Evolutionary conservation across 306 rosid species (phyloP).

Genomic region (Lathyrus oleraceus): DNA sequence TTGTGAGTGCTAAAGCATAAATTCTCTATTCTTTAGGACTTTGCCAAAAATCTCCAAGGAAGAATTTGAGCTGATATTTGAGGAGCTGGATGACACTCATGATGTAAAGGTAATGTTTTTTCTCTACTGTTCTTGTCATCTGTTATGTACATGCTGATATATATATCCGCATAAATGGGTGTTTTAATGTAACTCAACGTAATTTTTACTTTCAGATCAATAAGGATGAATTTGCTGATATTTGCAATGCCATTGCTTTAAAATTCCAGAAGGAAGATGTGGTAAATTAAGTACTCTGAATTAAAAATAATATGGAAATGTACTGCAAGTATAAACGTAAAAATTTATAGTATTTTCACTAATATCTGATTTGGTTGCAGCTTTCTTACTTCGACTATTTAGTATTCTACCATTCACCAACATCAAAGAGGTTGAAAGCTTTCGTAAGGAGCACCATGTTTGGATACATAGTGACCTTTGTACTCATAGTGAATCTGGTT

Average conservation of each 20-base stretch:
- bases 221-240: constrained; percentile 80
- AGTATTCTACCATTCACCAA: constrained; percentile 53
- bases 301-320: constrained; percentile 27
- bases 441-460: constrained; percentile 72
- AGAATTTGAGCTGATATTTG: constrained; percentile 88
- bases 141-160: constrained; percentile 1
- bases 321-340: constrained; percentile 13
- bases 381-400: constrained; percentile 68
- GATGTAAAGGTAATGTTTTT: constrained; percentile 70
- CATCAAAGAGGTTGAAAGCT: constrained; percentile 66
- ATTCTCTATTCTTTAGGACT: constrained; percentile 52
- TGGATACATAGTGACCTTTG: constrained; percentile 80
- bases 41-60: constrained; percentile 81
- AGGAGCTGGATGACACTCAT: constrained; percentile 80
- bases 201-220: constrained; percentile 61
- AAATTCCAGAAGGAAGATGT: constrained; percentile 79
- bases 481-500: constrained; percentile 70
- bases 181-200: constrained; percentile 26
- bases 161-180: background rate
- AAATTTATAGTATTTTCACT: constrained; percentile 37
- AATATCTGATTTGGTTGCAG: constrained; percentile 59
- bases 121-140: constrained; percentile 14
- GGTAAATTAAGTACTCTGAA: constrained; percentile 52
- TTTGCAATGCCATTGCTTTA: constrained; percentile 90
- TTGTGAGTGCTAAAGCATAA: constrained; percentile 36